phyloP scores from a whole-genome alignment of 495 filamentous ascomycete genomes.

The Neurospora cerealis region DNA sequence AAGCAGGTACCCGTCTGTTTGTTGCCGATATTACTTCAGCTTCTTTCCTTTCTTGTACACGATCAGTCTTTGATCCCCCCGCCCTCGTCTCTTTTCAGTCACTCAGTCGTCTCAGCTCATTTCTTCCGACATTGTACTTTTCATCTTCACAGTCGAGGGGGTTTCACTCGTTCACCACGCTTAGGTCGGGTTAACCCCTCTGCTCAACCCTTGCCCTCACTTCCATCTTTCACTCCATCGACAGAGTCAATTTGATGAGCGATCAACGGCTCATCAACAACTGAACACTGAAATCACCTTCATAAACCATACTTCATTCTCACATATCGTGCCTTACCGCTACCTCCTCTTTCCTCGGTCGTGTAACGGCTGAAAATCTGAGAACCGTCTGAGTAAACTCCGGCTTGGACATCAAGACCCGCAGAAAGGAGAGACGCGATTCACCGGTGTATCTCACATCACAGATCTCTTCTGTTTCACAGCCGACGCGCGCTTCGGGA shows the following conservation, averaged over 20 bases:
- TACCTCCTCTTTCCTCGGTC: background rate
- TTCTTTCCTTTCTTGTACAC: background rate
- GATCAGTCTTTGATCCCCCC: background rate
- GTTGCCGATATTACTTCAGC: background rate
- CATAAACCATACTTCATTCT: background rate
- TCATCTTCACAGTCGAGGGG: background rate
- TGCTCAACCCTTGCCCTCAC: background rate
- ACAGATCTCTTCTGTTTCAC: background rate
- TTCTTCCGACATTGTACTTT: background rate
- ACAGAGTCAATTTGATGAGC: background rate
- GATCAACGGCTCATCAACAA: background rate
- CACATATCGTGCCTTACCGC: too few species aligned
- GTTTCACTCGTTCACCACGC: background rate
- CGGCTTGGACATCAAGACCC: background rate
- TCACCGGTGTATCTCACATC: background rate
- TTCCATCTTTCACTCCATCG: background rate
- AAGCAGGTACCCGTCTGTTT: background rate
- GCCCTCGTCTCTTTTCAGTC: background rate
- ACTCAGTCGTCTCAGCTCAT: background rate
- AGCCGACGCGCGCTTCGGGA: constrained; percentile 1
- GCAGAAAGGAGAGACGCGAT: background rate
- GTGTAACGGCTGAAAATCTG: background rate
- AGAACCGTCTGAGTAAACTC: background rate
- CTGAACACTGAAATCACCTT: background rate
- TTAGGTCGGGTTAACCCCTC: background rate